Evolutionary conservation across 1,284 basidiomycete species (phyloP), one percentile per base, ranked within the genome.

Genomic region (Waitea zeae): DNA sequence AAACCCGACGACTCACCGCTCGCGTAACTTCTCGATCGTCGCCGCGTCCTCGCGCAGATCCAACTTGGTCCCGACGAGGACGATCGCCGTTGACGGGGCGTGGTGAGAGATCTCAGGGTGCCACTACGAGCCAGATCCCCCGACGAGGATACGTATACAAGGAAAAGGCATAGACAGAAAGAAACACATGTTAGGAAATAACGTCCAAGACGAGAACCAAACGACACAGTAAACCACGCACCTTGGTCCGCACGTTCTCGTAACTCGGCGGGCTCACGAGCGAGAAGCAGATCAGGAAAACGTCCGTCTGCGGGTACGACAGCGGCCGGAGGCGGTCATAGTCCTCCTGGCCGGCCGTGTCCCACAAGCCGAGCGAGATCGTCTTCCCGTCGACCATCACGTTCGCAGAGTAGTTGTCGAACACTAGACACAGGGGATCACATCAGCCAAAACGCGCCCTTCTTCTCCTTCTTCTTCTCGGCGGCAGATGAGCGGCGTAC

Each of bases 331-430:
- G 80, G 38, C 95, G 84, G 59, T 98, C 95, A 56, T 92, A 93
- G 64, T 96, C 90, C 57, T 97, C 92, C 61, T 96, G 92, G 47
- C 92, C 92, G 34, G 92, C 92, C n/a, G 92, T 97, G 70, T 96
- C 90, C 92, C 90, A 97, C 38, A 97, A 64, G 38, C 93, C 93
- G 38, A 98, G 75, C 38, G 87, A 90, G 48, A 98, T 93, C 32
- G 95, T 95, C 67, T 96, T 95, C 48, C 90, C 89, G 50, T 98
- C 95, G 40, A 99, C 92, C 76, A 95, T 92, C 42, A 98, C 92
- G 62, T 90, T 84, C 39, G 80, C 82, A 39, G 84, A 87, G 55
- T 93, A 95, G 63, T 95, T 93, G 62, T 93, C 88, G 51, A 93
- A 92, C 33, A 90, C 86, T 77, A 51, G 44, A 17, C n/a, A n/a